These are phyloP conservation scores for Leishmania aethiopica DNA, from an alignment of 208 protist genomes.

Conservation along the genomic window DNA sequence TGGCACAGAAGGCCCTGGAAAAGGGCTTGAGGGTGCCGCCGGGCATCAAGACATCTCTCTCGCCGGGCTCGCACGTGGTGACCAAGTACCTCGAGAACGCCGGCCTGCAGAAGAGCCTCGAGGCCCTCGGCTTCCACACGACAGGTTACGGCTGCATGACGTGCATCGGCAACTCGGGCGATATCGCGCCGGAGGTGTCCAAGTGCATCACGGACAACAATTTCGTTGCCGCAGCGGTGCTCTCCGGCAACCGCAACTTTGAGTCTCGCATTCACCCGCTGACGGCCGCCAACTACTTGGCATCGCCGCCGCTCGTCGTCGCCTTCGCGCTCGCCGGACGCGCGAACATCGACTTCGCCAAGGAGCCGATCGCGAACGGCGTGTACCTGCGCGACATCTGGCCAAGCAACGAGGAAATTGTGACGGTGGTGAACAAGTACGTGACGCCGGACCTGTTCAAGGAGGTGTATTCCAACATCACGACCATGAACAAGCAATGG, in stretches of 20 bases:
- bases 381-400: conserved; percentile 97
- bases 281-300: conserved; percentile 96
- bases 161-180: conserved; percentile 97
- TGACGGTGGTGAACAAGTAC: conserved; percentile 65
- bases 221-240: conserved; percentile 93
- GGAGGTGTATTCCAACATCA: conserved; percentile 91
- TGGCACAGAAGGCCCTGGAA: conserved; percentile 94
- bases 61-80: conserved; percentile 96
- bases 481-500: conserved; percentile 92
- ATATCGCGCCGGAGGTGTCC: conserved; percentile 86
- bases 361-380: conserved; percentile 83
- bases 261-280: conserved; percentile 95
- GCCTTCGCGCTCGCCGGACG: conserved; percentile 96
- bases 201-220: conserved; percentile 95
- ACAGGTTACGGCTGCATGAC: conserved; percentile 97
- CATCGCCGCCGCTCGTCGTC: conserved; percentile 95
- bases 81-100: conserved; percentile 92
- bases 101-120: conserved; percentile 87
- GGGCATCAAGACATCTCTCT: conserved; percentile 96
- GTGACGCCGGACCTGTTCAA: conserved; percentile 93
- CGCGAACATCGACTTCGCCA: conserved; percentile 95
- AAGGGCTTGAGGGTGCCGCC: conserved; percentile 87
- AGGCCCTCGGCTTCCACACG: conserved; percentile 90
- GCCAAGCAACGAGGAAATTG: conserved; percentile 92
- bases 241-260: conserved; percentile 98